Percentiles rank a stretch among this genome's conserved stretches.
These are phyloP conservation scores for Panicum virgatum DNA, from an alignment of 202 grass and related monocot species.

Conservation along the genomic window DNA sequence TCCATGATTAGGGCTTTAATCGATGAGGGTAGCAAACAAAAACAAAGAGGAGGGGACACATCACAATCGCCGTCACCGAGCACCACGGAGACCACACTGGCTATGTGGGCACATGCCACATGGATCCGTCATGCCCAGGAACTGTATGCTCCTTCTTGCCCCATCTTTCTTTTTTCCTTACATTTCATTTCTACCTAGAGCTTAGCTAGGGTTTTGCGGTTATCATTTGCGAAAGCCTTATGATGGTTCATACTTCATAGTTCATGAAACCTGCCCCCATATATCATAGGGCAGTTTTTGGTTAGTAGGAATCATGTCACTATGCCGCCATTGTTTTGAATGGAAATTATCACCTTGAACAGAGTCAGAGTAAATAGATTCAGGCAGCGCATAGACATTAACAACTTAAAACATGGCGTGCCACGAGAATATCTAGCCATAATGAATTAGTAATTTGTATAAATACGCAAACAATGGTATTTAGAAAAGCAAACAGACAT, in stretches of 20 bases:
- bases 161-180: neutral
- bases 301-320: neutral
- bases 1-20: constrained; percentile 57
- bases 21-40: constrained; percentile 42
- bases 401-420: neutral
- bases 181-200: neutral
- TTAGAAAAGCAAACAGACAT: neutral
- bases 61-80: constrained; percentile 52
- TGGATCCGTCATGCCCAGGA: constrained; percentile 2
- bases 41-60: constrained; percentile 50
- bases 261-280: neutral
- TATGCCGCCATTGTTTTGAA: neutral
- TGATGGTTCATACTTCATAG: neutral
- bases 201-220: neutral
- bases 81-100: constrained; percentile 25
- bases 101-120: constrained; percentile 31
- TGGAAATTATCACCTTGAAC: neutral
- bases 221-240: constrained; percentile 17
- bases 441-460: neutral
- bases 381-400: neutral
- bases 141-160: constrained; percentile 16
- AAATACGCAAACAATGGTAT: neutral
- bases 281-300: neutral
- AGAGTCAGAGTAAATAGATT: neutral
- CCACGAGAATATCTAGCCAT: neutral